Conservation (phyloP, 2,329 filamentous ascomycete genomes). For the Celoporthe dispersa region DNA sequence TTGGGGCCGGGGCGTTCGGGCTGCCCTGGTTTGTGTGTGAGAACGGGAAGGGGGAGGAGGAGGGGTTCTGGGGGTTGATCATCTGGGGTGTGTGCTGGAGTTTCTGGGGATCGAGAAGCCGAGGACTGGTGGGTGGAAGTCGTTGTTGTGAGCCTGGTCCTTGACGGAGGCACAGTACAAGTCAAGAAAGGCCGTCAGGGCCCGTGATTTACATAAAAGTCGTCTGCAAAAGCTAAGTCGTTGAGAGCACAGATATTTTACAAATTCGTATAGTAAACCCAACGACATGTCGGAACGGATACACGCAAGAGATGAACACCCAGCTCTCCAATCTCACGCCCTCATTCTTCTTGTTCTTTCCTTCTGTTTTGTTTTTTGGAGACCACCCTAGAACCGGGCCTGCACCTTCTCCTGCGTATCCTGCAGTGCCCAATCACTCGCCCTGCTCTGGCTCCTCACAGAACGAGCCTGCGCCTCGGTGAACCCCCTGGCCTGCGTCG, state of each 20-base stretch:
- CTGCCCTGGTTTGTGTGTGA: constrained; percentile 46
- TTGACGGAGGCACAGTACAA: neutral
- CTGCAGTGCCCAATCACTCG: constrained; percentile 76
- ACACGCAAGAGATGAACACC: no score
- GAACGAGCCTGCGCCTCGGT: constrained; percentile 74
- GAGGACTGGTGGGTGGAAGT: constrained; percentile 38
- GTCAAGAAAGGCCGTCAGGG: neutral
- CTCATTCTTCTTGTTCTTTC: no score
- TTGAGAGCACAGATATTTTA: no score
- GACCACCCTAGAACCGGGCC: constrained; percentile 38
- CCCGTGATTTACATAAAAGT: neutral
- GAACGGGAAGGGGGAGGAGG: constrained; percentile 37
- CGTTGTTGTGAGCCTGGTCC: constrained; percentile 37
- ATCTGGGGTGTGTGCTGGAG: constrained; percentile 41
- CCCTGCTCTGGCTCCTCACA: constrained; percentile 69
- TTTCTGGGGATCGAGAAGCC: constrained; percentile 41
- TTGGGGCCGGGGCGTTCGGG: constrained; percentile 43
- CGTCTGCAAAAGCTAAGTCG: neutral
- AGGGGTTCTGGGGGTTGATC: constrained; percentile 47
- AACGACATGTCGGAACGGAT: no score
- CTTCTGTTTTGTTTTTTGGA: no score
- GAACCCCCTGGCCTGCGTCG: constrained; percentile 86
- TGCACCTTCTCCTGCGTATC: constrained; percentile 77
- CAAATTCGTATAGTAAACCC: no score
- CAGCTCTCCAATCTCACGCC: no score